These are phyloP conservation scores for Mortierella sp. DNA, from an alignment of 371 early-diverging fungal genomes.

Conservation along the genomic window DNA sequence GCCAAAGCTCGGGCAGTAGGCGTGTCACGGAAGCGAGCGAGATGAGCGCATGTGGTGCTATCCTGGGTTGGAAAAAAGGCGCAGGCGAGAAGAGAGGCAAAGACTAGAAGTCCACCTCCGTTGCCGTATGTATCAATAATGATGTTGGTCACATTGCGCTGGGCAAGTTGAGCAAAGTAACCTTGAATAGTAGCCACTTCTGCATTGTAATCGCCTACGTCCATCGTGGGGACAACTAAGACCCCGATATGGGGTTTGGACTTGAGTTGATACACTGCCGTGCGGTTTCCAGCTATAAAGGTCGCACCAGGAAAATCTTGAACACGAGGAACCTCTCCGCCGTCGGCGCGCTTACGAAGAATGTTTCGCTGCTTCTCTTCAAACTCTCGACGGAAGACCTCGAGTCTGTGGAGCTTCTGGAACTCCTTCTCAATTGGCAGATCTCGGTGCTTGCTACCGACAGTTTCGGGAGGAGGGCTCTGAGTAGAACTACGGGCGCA, in stretches of 20 bases:
- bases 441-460: neutral
- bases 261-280: slow-evolving; percentile 32
- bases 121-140: slow-evolving; percentile 27
- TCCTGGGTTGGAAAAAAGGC: slow-evolving; percentile 23
- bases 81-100: slow-evolving; percentile 1
- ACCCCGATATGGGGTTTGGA: slow-evolving; percentile 16
- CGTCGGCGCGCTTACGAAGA: slow-evolving; percentile 6
- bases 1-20: slow-evolving; percentile 1
- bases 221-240: slow-evolving; percentile 22
- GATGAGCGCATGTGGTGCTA: slow-evolving; percentile 1
- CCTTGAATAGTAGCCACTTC: slow-evolving; percentile 6
- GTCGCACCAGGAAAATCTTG: slow-evolving; percentile 11
- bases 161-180: slow-evolving; percentile 1
- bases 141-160: slow-evolving; percentile 17
- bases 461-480: neutral
- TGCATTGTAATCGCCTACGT: neutral
- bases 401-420: neutral
- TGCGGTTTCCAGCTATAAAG: slow-evolving; percentile 9
- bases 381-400: neutral
- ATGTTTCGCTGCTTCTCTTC: neutral
- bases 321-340: neutral
- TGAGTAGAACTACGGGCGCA: neutral
- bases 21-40: slow-evolving; percentile 10
- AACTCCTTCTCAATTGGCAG: neutral
- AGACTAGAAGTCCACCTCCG: slow-evolving; percentile 14